Percentiles rank a stretch among this genome's conserved stretches.
These are phyloP conservation scores for Exophiala spinifera DNA, from an alignment of 2,329 filamentous ascomycete genomes.

Conservation along the genomic window DNA sequence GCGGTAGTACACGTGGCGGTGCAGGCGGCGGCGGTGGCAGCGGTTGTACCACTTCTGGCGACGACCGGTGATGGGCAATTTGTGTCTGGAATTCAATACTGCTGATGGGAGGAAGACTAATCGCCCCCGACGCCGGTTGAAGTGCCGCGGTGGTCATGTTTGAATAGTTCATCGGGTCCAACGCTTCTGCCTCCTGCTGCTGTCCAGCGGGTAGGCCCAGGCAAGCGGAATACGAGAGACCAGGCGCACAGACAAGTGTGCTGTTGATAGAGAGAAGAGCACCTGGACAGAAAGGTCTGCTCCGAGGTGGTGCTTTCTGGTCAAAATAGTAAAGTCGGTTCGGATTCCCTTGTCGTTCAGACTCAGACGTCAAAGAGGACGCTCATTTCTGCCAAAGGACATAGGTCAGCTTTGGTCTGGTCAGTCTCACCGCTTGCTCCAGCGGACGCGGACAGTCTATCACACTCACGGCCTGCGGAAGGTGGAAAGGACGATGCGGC, in stretches of 20 bases:
- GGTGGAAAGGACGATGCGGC: background rate
- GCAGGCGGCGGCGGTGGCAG: conserved; percentile 27
- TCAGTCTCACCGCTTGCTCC: too few relatives aligned
- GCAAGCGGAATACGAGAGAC: background rate
- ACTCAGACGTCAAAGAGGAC: conserved; percentile 1
- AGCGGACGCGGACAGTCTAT: background rate
- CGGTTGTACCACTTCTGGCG: conserved; percentile 28
- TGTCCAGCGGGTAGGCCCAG: conserved; percentile 13
- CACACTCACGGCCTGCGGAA: background rate
- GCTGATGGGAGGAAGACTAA: conserved; percentile 31
- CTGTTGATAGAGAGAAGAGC: background rate
- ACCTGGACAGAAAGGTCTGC: background rate
- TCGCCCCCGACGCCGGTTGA: conserved; percentile 25
- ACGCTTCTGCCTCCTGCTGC: conserved; percentile 15
- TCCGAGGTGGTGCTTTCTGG: background rate
- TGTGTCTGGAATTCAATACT: conserved; percentile 29
- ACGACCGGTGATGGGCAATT: conserved; percentile 19
- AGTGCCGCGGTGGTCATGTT: conserved; percentile 25
- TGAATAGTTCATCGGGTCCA: conserved; percentile 26
- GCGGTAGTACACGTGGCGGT: conserved; percentile 27
- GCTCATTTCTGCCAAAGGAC: conserved; percentile 4
- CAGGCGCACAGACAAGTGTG: background rate
- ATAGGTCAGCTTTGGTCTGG: background rate
- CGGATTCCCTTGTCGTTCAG: background rate
- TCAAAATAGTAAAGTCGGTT: background rate